Evolutionary conservation across 352 stramenopile species (phyloP), one percentile per base, ranked within the genome.

Genomic region (Pythium brachiatum): DNA sequence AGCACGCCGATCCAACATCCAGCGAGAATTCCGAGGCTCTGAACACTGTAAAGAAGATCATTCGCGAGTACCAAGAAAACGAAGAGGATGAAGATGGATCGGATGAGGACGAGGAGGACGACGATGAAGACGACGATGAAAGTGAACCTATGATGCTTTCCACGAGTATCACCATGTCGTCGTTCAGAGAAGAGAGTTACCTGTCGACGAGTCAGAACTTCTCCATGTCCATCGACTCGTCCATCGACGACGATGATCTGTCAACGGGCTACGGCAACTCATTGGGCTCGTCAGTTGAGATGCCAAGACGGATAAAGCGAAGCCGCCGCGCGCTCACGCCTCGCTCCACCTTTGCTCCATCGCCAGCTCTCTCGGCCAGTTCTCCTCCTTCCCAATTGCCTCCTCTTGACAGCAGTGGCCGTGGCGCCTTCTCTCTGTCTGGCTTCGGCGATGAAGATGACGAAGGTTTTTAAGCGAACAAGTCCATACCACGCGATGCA

Each of bases 1-100:
- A 97, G 69, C 83, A 94, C 52, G 86, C 81, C 23, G 86, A 94
- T 47, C 86, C 86, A 43, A 90, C 76, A 4, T 88, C 78, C 20
- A 82, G 74, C 55, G 82, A 89, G 41, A 92, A 94, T 59, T 72
- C 65, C 21, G 76, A 90, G 8, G 66, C 79, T 26, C 62, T 92
- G n/a, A 72, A 81, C 53, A 69, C 69, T 21, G 76, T 91, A 8
- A 88, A 90, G 56, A 66, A 69, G 21, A 81, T 86, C 25, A 86
- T 92, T 36, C 81, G 64, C 2, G 69, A 78, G 46, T 80, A 89
- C 36, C 69, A 89, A 25, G 74, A 81, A 12, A 57, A 80, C n/a
- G 74, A 75, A 34, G 66, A 82, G n/a, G 70, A 83, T 16, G 65
- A 77, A 11, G 72, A 83, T 13, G 68, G 76, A 29, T 61, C 36